Evolutionary conservation across 225 moss, liverwort and hornwort genomes (phyloP).

Genomic region (Sphagnum tenellum): DNA sequence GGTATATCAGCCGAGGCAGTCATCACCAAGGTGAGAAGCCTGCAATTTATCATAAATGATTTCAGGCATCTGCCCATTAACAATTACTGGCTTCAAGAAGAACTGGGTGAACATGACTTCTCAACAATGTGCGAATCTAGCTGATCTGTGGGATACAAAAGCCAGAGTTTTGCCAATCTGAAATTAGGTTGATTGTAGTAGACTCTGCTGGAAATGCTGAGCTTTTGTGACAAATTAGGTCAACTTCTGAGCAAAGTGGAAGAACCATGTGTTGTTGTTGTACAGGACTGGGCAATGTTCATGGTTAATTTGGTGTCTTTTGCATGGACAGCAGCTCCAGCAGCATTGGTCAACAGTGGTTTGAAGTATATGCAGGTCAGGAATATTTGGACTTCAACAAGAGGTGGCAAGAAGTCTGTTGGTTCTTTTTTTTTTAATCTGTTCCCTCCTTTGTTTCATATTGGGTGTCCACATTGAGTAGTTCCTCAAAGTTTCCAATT

Average conservation of each 20-base stretch:
- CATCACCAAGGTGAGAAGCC: slow-evolving; percentile 27
- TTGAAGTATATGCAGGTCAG: slow-evolving; percentile 42
- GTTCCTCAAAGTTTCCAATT: no score
- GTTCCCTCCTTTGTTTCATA: no score
- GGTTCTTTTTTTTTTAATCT: no score
- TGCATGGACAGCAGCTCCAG: slow-evolving; percentile 29
- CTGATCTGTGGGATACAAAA: no score
- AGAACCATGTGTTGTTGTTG: slow-evolving; percentile 3
- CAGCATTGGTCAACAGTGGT: slow-evolving; percentile 38
- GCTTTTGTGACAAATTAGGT: slow-evolving; percentile 1
- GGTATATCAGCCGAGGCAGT: slow-evolving; percentile 34
- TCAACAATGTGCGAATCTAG: no score
- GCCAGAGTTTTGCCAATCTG: slow-evolving; percentile 3
- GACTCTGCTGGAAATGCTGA: slow-evolving; percentile 1
- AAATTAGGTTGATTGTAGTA: slow-evolving; percentile 1
- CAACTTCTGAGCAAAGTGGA: background rate
- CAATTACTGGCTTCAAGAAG: background rate
- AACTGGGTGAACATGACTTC: no score
- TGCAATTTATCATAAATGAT: no score
- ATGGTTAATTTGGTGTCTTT: slow-evolving; percentile 22
- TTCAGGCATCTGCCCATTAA: background rate
- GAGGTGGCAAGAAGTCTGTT: no score
- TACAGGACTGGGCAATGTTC: slow-evolving; percentile 33
- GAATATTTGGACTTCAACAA: background rate
- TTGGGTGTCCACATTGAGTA: no score